phyloP scores from a whole-genome alignment of 257 asterid species.

The Solanum infundibuliforme region DNA sequence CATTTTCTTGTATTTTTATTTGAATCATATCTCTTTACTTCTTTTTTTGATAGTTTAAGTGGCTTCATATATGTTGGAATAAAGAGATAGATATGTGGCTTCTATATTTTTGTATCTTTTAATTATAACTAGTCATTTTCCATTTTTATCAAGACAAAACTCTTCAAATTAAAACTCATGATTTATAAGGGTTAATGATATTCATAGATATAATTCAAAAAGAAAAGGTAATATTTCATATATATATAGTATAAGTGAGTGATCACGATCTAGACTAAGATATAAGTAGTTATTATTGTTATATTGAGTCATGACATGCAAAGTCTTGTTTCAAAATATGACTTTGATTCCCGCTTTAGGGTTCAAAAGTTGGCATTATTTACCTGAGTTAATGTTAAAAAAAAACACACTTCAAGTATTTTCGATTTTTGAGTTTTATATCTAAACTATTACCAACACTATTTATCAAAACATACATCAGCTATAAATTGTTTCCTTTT shows the following conservation, averaged over 20 bases:
- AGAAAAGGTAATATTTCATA: neutral
- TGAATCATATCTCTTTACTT: neutral
- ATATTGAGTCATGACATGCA: neutral
- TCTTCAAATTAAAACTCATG: neutral
- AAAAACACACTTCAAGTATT: fast-evolving
- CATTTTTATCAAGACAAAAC: neutral
- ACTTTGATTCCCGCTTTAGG: neutral
- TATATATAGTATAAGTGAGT: neutral
- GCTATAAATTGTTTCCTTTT: too few species aligned
- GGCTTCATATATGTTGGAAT: neutral
- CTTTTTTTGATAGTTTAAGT: neutral
- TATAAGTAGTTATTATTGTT: neutral
- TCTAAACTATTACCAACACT: too few species aligned
- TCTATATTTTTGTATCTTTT: neutral
- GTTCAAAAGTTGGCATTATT: neutral
- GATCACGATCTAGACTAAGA: neutral
- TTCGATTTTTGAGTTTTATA: neutral
- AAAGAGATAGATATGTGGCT: neutral
- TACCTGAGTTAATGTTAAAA: too few species aligned
- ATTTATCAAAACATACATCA: neutral
- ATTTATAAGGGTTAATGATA: neutral
- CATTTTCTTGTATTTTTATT: neutral
- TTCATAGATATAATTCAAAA: neutral
- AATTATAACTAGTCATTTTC: neutral
- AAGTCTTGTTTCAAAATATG: neutral